Percentiles rank a stretch among this genome's conserved stretches.
These are phyloP conservation scores for Trypanosoma melophagium DNA, from an alignment of 208 protist species.

Conservation along the genomic window DNA sequence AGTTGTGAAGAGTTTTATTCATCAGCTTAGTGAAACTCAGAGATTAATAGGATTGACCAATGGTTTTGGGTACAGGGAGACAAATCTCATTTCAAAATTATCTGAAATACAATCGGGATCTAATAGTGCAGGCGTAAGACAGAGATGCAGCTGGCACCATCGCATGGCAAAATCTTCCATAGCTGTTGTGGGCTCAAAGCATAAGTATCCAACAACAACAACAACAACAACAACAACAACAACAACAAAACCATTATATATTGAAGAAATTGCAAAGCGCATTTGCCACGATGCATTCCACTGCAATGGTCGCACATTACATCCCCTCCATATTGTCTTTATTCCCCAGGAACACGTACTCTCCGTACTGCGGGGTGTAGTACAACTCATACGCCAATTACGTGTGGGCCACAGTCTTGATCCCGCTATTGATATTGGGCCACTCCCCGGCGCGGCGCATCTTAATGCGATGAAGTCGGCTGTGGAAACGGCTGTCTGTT, in stretches of 20 bases:
- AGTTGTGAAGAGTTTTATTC: neutral
- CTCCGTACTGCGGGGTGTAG: constrained; percentile 28
- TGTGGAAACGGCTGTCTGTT: constrained; percentile 11
- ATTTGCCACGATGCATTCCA: constrained; percentile 24
- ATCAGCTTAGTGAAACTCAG: neutral
- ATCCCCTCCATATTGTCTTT: constrained; percentile 32
- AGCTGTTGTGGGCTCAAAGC: constrained; percentile 3
- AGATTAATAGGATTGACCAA: constrained; percentile 17
- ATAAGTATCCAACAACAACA: neutral
- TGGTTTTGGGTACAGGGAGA: constrained; percentile 6
- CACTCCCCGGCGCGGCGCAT: constrained; percentile 26
- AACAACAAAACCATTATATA: neutral
- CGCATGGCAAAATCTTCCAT: constrained; percentile 11
- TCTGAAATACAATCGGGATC: neutral
- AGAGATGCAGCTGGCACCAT: constrained; percentile 8
- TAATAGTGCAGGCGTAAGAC: neutral
- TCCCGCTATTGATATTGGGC: constrained; percentile 21
- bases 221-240: neutral
- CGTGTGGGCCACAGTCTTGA: constrained; percentile 45
- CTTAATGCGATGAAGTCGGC: constrained; percentile 18
- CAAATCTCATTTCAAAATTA: neutral
- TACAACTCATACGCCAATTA: constrained; percentile 7
- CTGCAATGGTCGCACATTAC: constrained; percentile 15
- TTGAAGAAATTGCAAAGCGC: neutral
- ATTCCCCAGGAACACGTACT: constrained; percentile 22